Base-by-base conservation (phyloP, 495 filamentous ascomycete species). In the Ascodesmis nigricans region DNA sequence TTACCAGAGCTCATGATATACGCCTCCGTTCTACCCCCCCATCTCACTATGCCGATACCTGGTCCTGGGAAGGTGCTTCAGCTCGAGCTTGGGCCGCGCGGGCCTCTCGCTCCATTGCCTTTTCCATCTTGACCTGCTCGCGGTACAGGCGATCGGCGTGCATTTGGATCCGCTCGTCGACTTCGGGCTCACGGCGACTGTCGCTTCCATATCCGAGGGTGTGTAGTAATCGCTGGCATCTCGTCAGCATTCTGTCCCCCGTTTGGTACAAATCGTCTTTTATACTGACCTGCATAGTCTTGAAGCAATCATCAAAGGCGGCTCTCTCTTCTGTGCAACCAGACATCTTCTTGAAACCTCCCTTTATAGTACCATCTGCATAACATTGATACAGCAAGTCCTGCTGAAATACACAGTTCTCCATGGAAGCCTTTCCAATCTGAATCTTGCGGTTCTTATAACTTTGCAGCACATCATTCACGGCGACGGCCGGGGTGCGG, bases 101-200 rank as follows among this genome's bases (percentile, higher is more conserved):
- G 13, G 38, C 41, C n/a, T 36, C 25, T 38, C 29, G 39, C 8
- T 46, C 47, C 3, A 41, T 27, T 3, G 44, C 18, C 7, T 47
- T 39, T 28, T 43, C 43, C 30, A 42, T 40, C 26, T 37, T 43
- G 2, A 47, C 37, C 45, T 54, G 54, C 20, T 46, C 42, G 17
- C 42, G 40, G 34, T 53, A 56, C 36, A 58, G 27, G 24, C 35
- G 41, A 30, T 44, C 47, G 2, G 42, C 42, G 24, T 50, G 80
- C 76, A 97, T 78, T 57, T 97, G 87, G 40, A 97, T 91, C 36
- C 68, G 60, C 58, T 95, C 87, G 43, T 91, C 77, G 32, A 73
- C 64, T 28, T 74, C 73, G 3, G 59, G 44, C 22, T 67, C 59
- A n/a, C 70, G 64, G 9, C 72, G 59, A 40, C 65, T 61, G 23